phyloP scores from a whole-genome alignment of 1,139 yeast species.

The Hemisphaericaspora xylofermentans region DNA sequence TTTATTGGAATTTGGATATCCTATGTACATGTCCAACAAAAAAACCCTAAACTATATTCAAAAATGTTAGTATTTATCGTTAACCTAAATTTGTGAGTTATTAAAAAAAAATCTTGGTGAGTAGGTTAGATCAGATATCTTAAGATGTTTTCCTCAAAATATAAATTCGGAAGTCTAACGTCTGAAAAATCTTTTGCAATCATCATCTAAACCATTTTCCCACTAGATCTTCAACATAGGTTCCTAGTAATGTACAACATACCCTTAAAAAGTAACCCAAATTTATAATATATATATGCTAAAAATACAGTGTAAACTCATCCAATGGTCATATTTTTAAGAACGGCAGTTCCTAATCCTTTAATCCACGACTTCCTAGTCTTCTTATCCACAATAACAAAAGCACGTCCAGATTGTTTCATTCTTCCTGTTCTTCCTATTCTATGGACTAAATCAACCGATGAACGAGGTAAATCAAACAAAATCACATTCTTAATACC shows the following conservation, averaged over 20 bases:
- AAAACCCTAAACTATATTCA: neutral
- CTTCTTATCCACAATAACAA: conserved; percentile 65
- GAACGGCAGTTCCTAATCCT: conserved; percentile 73
- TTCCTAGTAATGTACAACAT: conserved; percentile 5
- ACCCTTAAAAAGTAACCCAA: conserved; percentile 3
- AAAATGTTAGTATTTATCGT: conserved; percentile 1
- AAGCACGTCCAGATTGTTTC: conserved; percentile 86
- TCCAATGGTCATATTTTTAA: conserved; percentile 48
- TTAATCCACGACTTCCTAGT: conserved; percentile 77
- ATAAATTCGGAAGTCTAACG: conserved; percentile 30
- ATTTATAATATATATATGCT: neutral
- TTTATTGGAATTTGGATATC: neutral
- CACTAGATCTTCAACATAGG: no score
- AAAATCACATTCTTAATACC: conserved; percentile 80
- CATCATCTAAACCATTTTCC: conserved; percentile 21
- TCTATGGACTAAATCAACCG: conserved; percentile 86
- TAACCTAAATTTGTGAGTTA: neutral
- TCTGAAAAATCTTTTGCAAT: conserved; percentile 26
- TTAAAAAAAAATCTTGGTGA: neutral
- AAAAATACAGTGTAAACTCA: conserved; percentile 14
- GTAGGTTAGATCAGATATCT: conserved; percentile 19
- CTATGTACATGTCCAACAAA: conserved; percentile 3
- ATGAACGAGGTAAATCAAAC: conserved; percentile 80
- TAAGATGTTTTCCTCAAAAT: conserved; percentile 29
- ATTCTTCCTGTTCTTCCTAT: conserved; percentile 94